phyloP scores from a whole-genome alignment of 441 rosid genomes.

The Gossypium trilobum region DNA sequence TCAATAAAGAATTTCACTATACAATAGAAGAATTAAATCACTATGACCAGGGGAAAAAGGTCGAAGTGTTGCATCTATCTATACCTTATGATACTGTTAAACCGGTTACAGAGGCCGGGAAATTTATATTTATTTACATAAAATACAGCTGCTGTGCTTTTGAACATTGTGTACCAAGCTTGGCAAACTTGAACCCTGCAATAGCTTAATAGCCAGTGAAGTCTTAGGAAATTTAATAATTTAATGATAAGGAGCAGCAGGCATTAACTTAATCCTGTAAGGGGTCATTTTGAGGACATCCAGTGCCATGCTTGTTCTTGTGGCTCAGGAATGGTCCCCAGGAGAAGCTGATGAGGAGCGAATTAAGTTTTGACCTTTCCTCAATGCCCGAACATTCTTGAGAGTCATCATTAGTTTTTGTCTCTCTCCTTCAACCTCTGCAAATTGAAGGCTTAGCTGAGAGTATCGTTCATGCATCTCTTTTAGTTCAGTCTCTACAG shows the following conservation, averaged over 20 bases:
- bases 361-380: slow-evolving; percentile 40
- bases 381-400: slow-evolving; percentile 69
- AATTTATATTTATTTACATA: slow-evolving; percentile 41
- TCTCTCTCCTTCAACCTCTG: slow-evolving; percentile 79
- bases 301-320: not conserved
- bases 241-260: not conserved
- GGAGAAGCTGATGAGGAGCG: slow-evolving; percentile 45
- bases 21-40: slow-evolving; percentile 27
- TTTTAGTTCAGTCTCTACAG: slow-evolving; percentile 56
- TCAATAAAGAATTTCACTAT: slow-evolving; percentile 40
- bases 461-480: slow-evolving; percentile 81
- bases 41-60: slow-evolving; percentile 12
- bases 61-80: slow-evolving; percentile 24
- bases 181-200: slow-evolving; percentile 5
- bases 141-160: slow-evolving; percentile 25
- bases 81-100: slow-evolving; percentile 22
- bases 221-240: slow-evolving; percentile 7
- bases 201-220: slow-evolving; percentile 2
- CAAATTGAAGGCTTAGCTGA: slow-evolving; percentile 70
- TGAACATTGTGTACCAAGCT: slow-evolving; percentile 14
- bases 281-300: not conserved
- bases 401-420: slow-evolving; percentile 81
- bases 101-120: slow-evolving; percentile 19
- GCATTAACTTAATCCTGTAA: not conserved
- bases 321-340: slow-evolving; percentile 36